Percentiles rank a stretch among this genome's conserved stretches.
phyloP scores from a whole-genome alignment of 1,284 basidiomycete species.

The Polyporus tsugae region DNA sequence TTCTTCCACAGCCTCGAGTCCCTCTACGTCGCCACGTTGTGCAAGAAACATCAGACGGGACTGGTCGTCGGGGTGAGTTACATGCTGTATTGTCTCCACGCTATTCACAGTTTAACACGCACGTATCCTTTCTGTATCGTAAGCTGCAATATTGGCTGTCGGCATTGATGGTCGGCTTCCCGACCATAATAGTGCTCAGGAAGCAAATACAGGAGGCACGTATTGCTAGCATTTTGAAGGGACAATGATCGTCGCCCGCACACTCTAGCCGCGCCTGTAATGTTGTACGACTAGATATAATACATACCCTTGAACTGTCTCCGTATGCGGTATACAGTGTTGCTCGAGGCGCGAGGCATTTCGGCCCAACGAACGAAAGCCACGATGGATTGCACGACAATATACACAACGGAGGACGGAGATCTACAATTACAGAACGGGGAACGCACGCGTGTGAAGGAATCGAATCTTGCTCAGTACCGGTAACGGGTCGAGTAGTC shows the following conservation, averaged over 20 bases:
- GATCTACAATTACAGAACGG: constrained; percentile 28
- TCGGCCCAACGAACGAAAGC: background rate
- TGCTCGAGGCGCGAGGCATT: background rate
- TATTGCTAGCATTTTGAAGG: constrained; percentile 81
- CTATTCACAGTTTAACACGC: constrained; percentile 9
- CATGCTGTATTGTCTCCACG: constrained; percentile 8
- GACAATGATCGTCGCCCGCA: constrained; percentile 32
- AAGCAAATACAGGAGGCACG: constrained; percentile 67
- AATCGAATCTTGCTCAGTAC: constrained; percentile 55
- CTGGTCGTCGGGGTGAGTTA: constrained; percentile 60
- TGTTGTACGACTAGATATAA: constrained; percentile 10
- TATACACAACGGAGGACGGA: constrained; percentile 12
- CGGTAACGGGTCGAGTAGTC: constrained; percentile 88
- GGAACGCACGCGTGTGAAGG: constrained; percentile 16
- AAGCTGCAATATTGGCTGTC: constrained; percentile 60
- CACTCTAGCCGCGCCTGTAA: background rate
- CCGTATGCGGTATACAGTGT: background rate
- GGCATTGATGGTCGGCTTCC: constrained; percentile 61
- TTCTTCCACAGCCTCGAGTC: constrained; percentile 58
- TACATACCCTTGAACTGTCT: background rate
- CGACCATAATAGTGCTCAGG: constrained; percentile 60
- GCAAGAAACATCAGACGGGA: constrained; percentile 63
- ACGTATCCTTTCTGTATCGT: constrained; percentile 1
- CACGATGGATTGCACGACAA: constrained; percentile 2
- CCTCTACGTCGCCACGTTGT: constrained; percentile 61